phyloP scores from a whole-genome alignment of 1,139 yeast species.

The Hyphopichia wangnamkhiaoensis region DNA sequence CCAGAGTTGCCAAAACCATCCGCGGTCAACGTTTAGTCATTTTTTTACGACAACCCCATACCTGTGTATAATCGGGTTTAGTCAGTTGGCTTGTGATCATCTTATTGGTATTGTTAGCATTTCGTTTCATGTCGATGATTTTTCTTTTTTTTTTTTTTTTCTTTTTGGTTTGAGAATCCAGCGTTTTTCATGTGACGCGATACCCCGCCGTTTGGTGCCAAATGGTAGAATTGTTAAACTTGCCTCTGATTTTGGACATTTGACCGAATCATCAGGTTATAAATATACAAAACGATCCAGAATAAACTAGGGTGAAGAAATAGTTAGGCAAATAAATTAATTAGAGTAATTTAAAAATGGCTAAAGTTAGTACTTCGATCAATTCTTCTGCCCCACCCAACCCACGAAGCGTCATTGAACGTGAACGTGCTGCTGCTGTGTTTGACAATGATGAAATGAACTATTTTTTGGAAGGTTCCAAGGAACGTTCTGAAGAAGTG shows the following conservation, averaged over 20 bases:
- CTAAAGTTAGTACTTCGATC: conserved; percentile 7
- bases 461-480: conserved; percentile 47
- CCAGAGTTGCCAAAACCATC: too few relatives aligned
- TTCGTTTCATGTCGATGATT: too few relatives aligned
- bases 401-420: conserved; percentile 36
- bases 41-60: too few relatives aligned
- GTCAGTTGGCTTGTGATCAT: too few relatives aligned
- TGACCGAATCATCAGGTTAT: background rate
- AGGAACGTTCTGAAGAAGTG: conserved; percentile 34
- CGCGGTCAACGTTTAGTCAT: too few relatives aligned
- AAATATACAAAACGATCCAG: background rate
- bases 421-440: conserved; percentile 33
- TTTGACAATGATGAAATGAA: conserved; percentile 49
- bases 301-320: background rate
- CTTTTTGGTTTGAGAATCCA: too few relatives aligned
- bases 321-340: background rate
- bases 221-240: background rate
- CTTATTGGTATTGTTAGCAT: too few relatives aligned
- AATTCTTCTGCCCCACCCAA: conserved; percentile 27
- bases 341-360: conserved; percentile 5
- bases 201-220: conserved; percentile 2
- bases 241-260: background rate
- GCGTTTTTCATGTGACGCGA: conserved; percentile 4
- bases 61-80: too few relatives aligned
- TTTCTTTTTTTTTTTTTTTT: too few relatives aligned